Conservation (phyloP, 306 rosid species). For the Gastrolobium bilobum region DNA sequence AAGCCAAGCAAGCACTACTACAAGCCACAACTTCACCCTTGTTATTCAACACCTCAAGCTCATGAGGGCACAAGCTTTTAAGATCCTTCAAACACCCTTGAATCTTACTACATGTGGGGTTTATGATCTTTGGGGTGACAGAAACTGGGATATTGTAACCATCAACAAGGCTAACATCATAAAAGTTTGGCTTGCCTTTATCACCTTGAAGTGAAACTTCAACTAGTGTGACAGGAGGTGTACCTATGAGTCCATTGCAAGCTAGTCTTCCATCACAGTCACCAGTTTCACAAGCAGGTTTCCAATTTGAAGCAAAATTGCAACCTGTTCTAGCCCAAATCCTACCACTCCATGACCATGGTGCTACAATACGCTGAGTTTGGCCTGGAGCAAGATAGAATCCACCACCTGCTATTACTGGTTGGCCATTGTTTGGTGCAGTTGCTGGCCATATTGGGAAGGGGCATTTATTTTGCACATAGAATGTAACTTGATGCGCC, state of each 20-base stretch:
- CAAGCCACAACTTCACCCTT: constrained; percentile 79
- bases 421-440: constrained; percentile 78
- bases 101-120: constrained; percentile 64
- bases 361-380: constrained; percentile 57
- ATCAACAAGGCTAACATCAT: constrained; percentile 87
- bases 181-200: constrained; percentile 65
- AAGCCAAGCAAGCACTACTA: constrained; percentile 89
- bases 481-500: constrained; percentile 63
- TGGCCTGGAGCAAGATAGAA: constrained; percentile 75
- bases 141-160: constrained; percentile 83
- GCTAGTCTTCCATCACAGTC: constrained; percentile 84
- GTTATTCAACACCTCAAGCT: constrained; percentile 64
- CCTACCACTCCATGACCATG: constrained; percentile 90
- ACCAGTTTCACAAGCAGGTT: constrained; percentile 80
- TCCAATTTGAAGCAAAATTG: constrained; percentile 59
- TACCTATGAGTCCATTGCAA: constrained; percentile 85
- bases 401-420: constrained; percentile 84
- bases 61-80: constrained; percentile 65
- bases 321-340: constrained; percentile 94
- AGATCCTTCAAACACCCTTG: constrained; percentile 73
- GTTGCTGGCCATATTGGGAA: constrained; percentile 95
- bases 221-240: constrained; percentile 83
- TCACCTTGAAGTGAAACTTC: constrained; percentile 73
- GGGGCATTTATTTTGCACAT: constrained; percentile 76
- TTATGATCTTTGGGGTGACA: constrained; percentile 45